Evolutionary conservation across 2,329 filamentous ascomycete genomes (phyloP).

Genomic region (Colletotrichum echinochloae): DNA sequence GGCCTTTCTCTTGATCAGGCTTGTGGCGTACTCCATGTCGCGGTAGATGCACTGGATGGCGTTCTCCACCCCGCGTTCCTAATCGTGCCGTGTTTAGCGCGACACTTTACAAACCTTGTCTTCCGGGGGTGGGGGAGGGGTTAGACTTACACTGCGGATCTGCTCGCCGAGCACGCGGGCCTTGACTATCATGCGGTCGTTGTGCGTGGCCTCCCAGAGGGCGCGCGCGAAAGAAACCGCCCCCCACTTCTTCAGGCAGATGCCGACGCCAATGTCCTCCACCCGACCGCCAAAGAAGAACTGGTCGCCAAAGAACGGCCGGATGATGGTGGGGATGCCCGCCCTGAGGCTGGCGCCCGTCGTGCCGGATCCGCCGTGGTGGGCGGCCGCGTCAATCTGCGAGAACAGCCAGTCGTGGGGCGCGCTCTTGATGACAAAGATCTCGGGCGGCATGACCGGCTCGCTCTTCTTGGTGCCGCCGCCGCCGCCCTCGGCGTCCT

Average conservation of each 20-base stretch:
- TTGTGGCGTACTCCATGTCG: constrained; percentile 91
- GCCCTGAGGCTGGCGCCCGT: constrained; percentile 93
- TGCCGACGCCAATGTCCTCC: constrained; percentile 92
- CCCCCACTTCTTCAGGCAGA: constrained; percentile 90
- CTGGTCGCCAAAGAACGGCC: constrained; percentile 98
- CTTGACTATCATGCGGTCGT: constrained; percentile 90
- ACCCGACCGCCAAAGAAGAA: constrained; percentile 94
- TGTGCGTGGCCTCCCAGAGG: constrained; percentile 91
- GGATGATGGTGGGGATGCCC: constrained; percentile 92
- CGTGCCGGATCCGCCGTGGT: constrained; percentile 94
- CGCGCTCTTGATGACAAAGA: constrained; percentile 88
- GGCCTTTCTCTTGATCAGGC: constrained; percentile 77
- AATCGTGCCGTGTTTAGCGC: constrained; percentile 49
- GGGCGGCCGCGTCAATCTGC: constrained; percentile 92
- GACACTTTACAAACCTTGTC: not conserved
- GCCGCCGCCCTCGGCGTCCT: constrained; percentile 55
- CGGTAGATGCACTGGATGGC: constrained; percentile 95
- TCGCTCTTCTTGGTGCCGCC: constrained; percentile 65
- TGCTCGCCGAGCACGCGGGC: constrained; percentile 84
- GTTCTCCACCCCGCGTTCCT: constrained; percentile 91
- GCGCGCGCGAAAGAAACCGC: constrained; percentile 87
- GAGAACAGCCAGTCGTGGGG: constrained; percentile 97
- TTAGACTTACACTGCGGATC: constrained; percentile 79
- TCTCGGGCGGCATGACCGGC: constrained; percentile 79
- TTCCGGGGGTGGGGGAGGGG: not conserved